phyloP scores from a whole-genome alignment of 148 eudicot species.

The Rhododendron henanense region DNA sequence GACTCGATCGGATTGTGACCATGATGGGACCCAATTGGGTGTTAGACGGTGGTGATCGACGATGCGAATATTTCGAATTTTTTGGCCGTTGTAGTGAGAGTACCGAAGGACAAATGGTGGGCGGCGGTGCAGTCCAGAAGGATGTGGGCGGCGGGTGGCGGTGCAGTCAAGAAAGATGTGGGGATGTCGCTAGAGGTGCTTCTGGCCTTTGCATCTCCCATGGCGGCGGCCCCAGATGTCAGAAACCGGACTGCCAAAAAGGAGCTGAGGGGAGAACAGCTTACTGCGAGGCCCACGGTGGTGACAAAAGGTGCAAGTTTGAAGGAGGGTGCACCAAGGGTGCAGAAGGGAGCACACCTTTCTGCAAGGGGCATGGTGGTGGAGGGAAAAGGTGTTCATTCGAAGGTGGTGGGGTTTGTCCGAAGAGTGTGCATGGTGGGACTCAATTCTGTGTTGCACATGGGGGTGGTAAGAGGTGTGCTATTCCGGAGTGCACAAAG shows the following conservation, averaged over 20 bases:
- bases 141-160: too few relatives aligned
- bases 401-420: too few relatives aligned
- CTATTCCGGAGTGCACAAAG: constrained; percentile 62
- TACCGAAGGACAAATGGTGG: too few relatives aligned
- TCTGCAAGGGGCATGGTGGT: constrained; percentile 97
- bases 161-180: constrained; percentile 39
- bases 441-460: constrained; percentile 56
- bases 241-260: constrained; percentile 76
- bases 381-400: constrained; percentile 76
- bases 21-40: too few relatives aligned
- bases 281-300: constrained; percentile 98
- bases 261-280: constrained; percentile 99
- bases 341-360: constrained; percentile 83
- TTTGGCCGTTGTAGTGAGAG: too few relatives aligned
- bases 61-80: constrained; percentile 28
- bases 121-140: too few relatives aligned
- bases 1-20: too few relatives aligned
- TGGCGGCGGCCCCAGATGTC: constrained; percentile 99
- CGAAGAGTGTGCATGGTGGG: too few relatives aligned
- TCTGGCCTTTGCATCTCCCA: constrained; percentile 97
- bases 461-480: constrained; percentile 95
- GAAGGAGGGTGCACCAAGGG: constrained; percentile 85
- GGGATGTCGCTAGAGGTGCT: constrained; percentile 93
- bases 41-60: constrained; percentile 81
- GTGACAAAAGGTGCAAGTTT: constrained; percentile 87